A percentile compares a stretch with the other conserved stretches of the same genome.
phyloP scores from a whole-genome alignment of 2,329 filamentous ascomycete genomes.

The Lasiodiplodia sp. region DNA sequence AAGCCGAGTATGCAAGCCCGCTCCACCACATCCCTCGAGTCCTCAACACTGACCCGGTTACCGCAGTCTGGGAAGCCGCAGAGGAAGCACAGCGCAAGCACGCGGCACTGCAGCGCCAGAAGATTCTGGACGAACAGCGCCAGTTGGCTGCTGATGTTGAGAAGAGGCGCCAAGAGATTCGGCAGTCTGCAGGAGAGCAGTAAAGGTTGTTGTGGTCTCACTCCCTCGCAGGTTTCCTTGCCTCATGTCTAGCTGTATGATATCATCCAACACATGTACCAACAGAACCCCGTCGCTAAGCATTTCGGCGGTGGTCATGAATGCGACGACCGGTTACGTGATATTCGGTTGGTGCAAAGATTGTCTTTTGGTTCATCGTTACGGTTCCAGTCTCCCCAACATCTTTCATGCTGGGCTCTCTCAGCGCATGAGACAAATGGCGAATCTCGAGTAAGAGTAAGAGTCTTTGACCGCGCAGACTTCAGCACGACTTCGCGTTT shows the following conservation, averaged over 20 bases:
- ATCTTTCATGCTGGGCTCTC: not conserved
- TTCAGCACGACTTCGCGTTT: not conserved
- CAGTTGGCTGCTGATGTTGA: conserved; percentile 42
- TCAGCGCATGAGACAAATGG: not conserved
- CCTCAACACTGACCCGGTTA: not conserved
- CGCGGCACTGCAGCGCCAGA: conserved; percentile 35
- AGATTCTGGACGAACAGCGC: conserved; percentile 42
- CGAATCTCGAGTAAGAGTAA: not conserved
- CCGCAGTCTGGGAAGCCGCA: conserved; percentile 32
- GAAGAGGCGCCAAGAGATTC: conserved; percentile 43
- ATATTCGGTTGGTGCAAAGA: not conserved
- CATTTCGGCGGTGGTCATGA: conserved; percentile 1
- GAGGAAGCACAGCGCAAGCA: conserved; percentile 29
- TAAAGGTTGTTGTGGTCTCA: not conserved
- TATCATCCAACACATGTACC: conserved; percentile 10
- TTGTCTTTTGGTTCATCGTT: not conserved
- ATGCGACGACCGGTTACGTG: not conserved
- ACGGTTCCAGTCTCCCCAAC: not conserved
- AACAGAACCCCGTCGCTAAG: not conserved
- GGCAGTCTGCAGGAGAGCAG: conserved; percentile 25
- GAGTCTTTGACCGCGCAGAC: not conserved
- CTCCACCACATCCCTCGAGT: not conserved
- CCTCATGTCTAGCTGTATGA: not conserved
- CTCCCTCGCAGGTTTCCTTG: not conserved
- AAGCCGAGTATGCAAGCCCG: conserved; percentile 75